Conservation (phyloP, 1,139 yeast species). For the Sugiyamaella pinicola region DNA sequence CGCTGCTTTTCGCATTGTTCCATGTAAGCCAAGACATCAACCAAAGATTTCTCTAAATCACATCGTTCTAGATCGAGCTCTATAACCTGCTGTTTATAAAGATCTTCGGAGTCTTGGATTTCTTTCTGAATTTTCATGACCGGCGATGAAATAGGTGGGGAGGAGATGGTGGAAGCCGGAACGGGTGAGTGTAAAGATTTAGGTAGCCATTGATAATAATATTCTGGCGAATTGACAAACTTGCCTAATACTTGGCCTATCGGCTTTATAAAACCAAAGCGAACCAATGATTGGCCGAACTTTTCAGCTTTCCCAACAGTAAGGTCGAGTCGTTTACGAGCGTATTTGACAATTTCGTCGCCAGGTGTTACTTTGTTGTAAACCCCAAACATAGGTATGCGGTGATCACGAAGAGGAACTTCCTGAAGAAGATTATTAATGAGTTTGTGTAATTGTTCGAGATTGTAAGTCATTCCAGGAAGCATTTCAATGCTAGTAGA, state of each 20-base stretch:
- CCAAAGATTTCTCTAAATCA: constrained; percentile 65
- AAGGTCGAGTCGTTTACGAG: constrained; percentile 47
- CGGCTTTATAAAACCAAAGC: constrained; percentile 60
- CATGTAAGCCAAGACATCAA: constrained; percentile 68
- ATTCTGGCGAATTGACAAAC: constrained; percentile 70
- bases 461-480: constrained; percentile 34
- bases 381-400: constrained; percentile 59
- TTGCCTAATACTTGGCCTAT: constrained; percentile 55
- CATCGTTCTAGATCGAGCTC: constrained; percentile 68
- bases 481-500: constrained; percentile 25
- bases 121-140: constrained; percentile 24
- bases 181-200: constrained; percentile 40
- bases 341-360: constrained; percentile 59
- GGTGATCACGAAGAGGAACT: constrained; percentile 47
- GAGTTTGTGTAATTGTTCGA: constrained; percentile 37
- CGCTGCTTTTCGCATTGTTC: constrained; percentile 79
- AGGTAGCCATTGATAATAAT: constrained; percentile 76
- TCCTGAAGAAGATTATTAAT: constrained; percentile 46
- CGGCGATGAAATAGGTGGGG: not conserved
- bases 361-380: constrained; percentile 64
- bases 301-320: constrained; percentile 65
- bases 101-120: constrained; percentile 49
- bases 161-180: not conserved
- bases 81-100: constrained; percentile 56
- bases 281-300: constrained; percentile 73